Evolutionary conservation across 1,284 basidiomycete species (phyloP), one percentile per base, ranked within the genome.

Genomic region (Anthracocystis setariae): DNA sequence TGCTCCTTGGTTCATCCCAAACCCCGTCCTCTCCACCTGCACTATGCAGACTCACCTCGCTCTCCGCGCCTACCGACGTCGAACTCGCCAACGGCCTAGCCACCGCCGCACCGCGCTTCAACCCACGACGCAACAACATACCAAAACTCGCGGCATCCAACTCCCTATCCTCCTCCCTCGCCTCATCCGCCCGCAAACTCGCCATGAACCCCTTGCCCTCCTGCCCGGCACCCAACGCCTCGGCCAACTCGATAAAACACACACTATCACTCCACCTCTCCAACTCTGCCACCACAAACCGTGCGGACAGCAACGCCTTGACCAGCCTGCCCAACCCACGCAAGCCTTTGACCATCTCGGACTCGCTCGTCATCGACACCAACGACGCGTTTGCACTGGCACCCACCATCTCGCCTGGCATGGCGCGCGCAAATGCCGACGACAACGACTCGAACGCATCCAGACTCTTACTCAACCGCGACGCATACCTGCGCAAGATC

Each of bases 361-460:
- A 56, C 17, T 78, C 76, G 23, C 51, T 42, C 0, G 48, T 42
- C 42, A 43, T 60, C 20, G 67, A 60, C 13, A 66, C 51, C 1
- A 57, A 44, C 13, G 48, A 25, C 1, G 39, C 39, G 1, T 46
- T 49, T 4, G 49, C 49, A 13, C 60, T 29, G 3, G 45, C 51
- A 1, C 62, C 35, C 3, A 61, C 54, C 25, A 82, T 81, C 23
- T 77, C 92, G 5, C 94, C 95, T 0, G 95, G 94, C 7, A 98
- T 93, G 3, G 91, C 91, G 5, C 93, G 90, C 27, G 94, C 88
- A 73, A 98, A 89, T 0, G 90, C 88, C 18, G 91, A 65, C 5
- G 64, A 68, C 4, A 73, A 50, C 44, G 92, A 1, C 83, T 98
- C 95, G 76, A 97, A 97, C 0, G 94, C 94, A 75, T 97, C 93